phyloP scores from a whole-genome alignment of 148 eudicot genomes.

The Fagopyrum tataricum region DNA sequence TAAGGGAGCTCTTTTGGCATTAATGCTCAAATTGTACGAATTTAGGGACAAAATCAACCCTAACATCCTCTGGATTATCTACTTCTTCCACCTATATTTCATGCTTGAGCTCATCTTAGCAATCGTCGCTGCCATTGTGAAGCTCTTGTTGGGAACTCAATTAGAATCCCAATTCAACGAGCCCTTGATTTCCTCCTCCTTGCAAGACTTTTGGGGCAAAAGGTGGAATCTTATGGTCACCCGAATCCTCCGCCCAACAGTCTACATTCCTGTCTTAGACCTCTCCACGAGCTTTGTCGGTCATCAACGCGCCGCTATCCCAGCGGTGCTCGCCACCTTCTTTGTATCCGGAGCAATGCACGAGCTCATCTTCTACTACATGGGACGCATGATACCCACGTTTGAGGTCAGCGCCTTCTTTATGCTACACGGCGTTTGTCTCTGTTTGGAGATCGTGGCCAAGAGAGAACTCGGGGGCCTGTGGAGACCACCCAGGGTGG shows the following conservation, averaged over 20 bases:
- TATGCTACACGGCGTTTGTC: slow-evolving; percentile 31
- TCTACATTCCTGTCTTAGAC: slow-evolving; percentile 26
- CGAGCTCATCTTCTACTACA: slow-evolving; percentile 39
- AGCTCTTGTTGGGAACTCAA: slow-evolving; percentile 24
- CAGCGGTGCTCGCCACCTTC: slow-evolving; percentile 30
- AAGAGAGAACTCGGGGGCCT: slow-evolving; percentile 20
- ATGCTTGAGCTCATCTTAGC: slow-evolving; percentile 33
- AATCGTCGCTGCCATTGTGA: slow-evolving; percentile 22
- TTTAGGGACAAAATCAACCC: slow-evolving; percentile 30
- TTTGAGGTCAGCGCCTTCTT: slow-evolving; percentile 40
- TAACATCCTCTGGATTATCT: slow-evolving; percentile 21
- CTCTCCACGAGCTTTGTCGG: slow-evolving; percentile 14
- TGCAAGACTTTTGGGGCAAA: slow-evolving; percentile 56
- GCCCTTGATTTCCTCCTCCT: slow-evolving; percentile 46
- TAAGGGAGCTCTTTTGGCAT: slow-evolving; percentile 22
- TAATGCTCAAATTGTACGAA: slow-evolving; percentile 22
- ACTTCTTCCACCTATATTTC: slow-evolving; percentile 33
- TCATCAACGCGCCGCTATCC: slow-evolving; percentile 22
- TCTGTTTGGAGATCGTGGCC: slow-evolving; percentile 30
- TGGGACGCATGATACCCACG: slow-evolving; percentile 34
- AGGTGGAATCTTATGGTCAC: slow-evolving; percentile 56
- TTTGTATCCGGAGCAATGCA: slow-evolving; percentile 42
- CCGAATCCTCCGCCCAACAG: slow-evolving; percentile 33
- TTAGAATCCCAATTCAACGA: slow-evolving; percentile 46
- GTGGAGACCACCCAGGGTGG: slow-evolving; percentile 18